A percentile compares a stretch with the other conserved stretches of the same genome.
These are phyloP conservation scores for Meira miltonrushii DNA, from an alignment of 1,284 basidiomycete genomes.

Conservation along the genomic window DNA sequence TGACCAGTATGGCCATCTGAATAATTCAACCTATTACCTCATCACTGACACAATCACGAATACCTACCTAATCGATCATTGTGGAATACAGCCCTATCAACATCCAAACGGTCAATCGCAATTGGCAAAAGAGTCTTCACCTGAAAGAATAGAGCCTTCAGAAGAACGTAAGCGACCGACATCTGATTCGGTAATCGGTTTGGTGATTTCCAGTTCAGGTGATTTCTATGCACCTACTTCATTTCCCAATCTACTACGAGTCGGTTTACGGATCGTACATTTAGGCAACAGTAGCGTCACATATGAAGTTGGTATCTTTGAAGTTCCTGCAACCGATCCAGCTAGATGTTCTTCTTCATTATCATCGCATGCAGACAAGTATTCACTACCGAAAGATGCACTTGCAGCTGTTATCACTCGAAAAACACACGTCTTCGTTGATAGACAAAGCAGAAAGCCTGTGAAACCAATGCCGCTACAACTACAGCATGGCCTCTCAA, in stretches of 20 bases:
- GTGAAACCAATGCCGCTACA: constrained; percentile 20
- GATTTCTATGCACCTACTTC: constrained; percentile 29
- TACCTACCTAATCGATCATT: constrained; percentile 25
- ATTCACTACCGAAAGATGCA: neutral
- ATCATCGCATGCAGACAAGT: neutral
- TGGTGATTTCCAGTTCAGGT: constrained; percentile 30
- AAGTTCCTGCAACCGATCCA: neutral
- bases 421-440: constrained; percentile 35
- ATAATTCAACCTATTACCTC: constrained; percentile 34
- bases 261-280: constrained; percentile 22
- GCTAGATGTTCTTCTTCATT: neutral
- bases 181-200: constrained; percentile 19
- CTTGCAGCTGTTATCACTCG: neutral
- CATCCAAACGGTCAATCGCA: constrained; percentile 1
- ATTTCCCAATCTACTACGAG: constrained; percentile 22
- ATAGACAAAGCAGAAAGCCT: constrained; percentile 20
- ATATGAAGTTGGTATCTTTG: constrained; percentile 27
- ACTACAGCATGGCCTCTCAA: constrained; percentile 3
- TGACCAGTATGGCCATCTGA: constrained; percentile 36
- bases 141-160: neutral
- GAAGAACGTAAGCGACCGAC: neutral
- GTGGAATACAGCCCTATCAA: constrained; percentile 25
- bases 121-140: neutral
- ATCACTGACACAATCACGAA: constrained; percentile 32
- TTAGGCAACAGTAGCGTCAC: constrained; percentile 27